Evolutionary conservation across 345 rosid species (phyloP).

Genomic region (Cardiospermum halicacabum): DNA sequence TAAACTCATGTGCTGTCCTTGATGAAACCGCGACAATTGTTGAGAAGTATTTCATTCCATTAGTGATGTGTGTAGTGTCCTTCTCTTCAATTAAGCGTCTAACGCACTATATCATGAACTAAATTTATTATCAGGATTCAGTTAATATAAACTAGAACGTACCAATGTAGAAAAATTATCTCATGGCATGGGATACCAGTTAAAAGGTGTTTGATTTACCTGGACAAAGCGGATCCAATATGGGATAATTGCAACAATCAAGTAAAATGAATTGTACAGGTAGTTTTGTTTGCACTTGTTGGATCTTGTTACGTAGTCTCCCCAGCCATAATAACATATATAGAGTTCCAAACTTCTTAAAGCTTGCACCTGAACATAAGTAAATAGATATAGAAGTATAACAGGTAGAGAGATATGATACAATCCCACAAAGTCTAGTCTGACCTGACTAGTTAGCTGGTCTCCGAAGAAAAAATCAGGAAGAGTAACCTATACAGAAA

Average conservation of each 20-base stretch:
- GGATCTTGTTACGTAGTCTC: conserved; percentile 49
- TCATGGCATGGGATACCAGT: neutral
- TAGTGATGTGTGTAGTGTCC: conserved; percentile 48
- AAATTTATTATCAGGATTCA: neutral
- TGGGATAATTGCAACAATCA: conserved; percentile 53
- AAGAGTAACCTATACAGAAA: conserved; percentile 56
- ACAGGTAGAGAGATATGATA: neutral
- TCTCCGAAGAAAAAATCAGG: conserved; percentile 67
- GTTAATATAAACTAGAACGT: neutral
- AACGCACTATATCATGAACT: conserved; percentile 45
- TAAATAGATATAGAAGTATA: conserved; percentile 2
- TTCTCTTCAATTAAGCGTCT: conserved; percentile 56
- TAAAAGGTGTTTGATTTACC: conserved; percentile 35
- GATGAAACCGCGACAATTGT: conserved; percentile 57
- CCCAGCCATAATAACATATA: conserved; percentile 68
- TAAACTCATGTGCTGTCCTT: conserved; percentile 56
- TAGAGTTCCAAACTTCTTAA: conserved; percentile 62
- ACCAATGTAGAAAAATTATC: neutral
- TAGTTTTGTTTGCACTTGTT: conserved; percentile 54
- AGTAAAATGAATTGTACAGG: conserved; percentile 60
- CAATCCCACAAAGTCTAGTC: neutral
- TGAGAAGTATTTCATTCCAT: conserved; percentile 54
- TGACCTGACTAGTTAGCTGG: conserved; percentile 70
- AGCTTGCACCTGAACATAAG: conserved; percentile 54
- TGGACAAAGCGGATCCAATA: conserved; percentile 66